Base-by-base conservation (phyloP, 129 eudicot species). In the Tagetes erecta region DNA sequence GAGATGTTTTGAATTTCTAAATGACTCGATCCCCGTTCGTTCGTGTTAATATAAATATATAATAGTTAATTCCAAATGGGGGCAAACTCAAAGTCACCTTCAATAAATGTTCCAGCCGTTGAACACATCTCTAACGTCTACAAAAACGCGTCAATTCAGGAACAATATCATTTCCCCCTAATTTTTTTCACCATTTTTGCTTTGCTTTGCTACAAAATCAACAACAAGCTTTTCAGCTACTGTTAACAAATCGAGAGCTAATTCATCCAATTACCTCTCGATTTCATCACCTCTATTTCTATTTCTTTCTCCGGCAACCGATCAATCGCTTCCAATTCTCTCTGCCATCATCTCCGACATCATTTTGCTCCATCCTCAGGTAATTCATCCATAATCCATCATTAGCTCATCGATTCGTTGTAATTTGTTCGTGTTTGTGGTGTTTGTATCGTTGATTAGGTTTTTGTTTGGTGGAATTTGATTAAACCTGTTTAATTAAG, bases 61-160 rank as follows among this genome's bases (percentile, higher is more conserved):
- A 62, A 34, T 35, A 2, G 9, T 64, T 6, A 38, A 64, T 6
- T 70, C 6, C 12, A 71, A 38, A 13, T 27, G 64, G 65, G 65
- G 72, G 80, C 62, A 56, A 68, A 57, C 69, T 76, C n/a, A 76
- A 63, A 72, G 74, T 79, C 83, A 72, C 44, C 67, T 55, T 14
- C n/a, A 53, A 72, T 72, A 65, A 72, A 73, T 65, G 62, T 49
- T 65, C 20, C 78, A 65, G 51, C 83, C 83, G 83, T 79, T 79
- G 67, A 74, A 72, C 59, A 72, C 78, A 65, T 72, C 55, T 79
- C 83, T 7, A 71, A 78, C 72, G 58, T 78, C 77, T 71, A 9
- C 31, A 62, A 60, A 53, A 59, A 44, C 67, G 67, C 45, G 67
- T 62, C 3, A 62, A 35, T 35, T 35, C 41, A 38, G 67, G 67